These are phyloP conservation scores for Eragrostis nindensis DNA, from an alignment of 176 grass and related monocot species.

Conservation along the genomic window DNA sequence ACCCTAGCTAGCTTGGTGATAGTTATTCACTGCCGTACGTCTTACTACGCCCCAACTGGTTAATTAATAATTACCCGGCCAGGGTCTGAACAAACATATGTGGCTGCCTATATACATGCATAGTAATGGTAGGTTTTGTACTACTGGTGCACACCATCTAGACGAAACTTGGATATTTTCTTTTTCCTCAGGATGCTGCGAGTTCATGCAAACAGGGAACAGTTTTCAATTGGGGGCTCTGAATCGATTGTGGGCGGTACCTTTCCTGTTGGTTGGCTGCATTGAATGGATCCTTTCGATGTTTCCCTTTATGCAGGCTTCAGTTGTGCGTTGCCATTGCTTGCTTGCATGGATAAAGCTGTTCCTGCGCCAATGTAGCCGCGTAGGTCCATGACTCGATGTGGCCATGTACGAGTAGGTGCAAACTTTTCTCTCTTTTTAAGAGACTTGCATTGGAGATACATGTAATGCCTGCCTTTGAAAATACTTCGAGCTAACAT, in stretches of 20 bases:
- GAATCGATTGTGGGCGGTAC: conserved; percentile 8
- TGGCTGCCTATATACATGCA: not conserved
- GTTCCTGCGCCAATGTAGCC: not conserved
- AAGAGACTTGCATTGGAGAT: not conserved
- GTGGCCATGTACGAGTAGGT: not conserved
- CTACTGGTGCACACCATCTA: not conserved
- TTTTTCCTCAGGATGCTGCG: conserved; percentile 9
- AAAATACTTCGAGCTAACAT: too few species aligned
- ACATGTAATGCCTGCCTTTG: not conserved
- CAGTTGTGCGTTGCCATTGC: conserved; percentile 18
- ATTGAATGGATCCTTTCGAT: conserved; percentile 45
- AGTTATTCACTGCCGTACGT: not conserved
- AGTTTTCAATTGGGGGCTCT: conserved; percentile 23
- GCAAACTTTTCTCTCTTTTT: not conserved
- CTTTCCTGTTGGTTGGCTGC: conserved; percentile 40
- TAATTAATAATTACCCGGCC: too few species aligned
- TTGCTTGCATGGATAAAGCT: conserved; percentile 8
- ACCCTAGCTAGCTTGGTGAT: not conserved
- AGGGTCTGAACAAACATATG: not conserved
- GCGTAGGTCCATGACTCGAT: not conserved
- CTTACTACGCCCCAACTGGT: too few species aligned
- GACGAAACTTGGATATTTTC: conserved; percentile 23
- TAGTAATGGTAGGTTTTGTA: not conserved
- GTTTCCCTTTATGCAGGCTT: conserved; percentile 45
- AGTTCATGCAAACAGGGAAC: conserved; percentile 19